Conservation (phyloP, 441 rosid genomes). For the Daphne laureola region DNA sequence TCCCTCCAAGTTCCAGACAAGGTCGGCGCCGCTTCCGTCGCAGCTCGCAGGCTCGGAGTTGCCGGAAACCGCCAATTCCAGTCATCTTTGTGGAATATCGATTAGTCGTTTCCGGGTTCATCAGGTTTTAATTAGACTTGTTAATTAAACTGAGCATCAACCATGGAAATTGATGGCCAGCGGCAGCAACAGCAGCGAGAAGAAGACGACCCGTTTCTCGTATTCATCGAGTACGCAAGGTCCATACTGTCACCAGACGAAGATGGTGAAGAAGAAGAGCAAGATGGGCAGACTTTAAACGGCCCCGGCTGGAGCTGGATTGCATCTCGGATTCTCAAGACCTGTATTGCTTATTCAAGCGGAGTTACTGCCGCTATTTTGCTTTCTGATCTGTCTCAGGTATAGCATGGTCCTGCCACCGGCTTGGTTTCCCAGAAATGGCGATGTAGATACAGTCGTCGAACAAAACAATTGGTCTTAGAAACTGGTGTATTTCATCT, state of each 20-base stretch:
- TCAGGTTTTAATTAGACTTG: no score
- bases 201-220: constrained; percentile 55
- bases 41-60: no score
- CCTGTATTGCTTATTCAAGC: constrained; percentile 75
- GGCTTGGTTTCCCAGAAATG: constrained; percentile 4
- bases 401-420: constrained; percentile 12
- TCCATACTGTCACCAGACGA: constrained; percentile 36
- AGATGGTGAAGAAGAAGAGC: constrained; percentile 22
- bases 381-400: constrained; percentile 85
- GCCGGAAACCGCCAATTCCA: no score
- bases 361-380: constrained; percentile 84
- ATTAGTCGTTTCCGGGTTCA: no score
- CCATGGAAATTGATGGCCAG: constrained; percentile 30
- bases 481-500: no score
- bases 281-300: constrained; percentile 16
- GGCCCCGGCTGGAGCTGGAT: constrained; percentile 88
- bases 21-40: no score
- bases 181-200: constrained; percentile 9
- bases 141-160: constrained; percentile 9
- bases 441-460: not conserved
- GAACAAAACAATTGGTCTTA: no score
- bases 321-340: constrained; percentile 61
- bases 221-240: constrained; percentile 62
- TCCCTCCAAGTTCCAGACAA: no score
- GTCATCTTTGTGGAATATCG: no score